Base-by-base conservation (phyloP, 495 filamentous ascomycete species). In the Podospora fimiseda region DNA sequence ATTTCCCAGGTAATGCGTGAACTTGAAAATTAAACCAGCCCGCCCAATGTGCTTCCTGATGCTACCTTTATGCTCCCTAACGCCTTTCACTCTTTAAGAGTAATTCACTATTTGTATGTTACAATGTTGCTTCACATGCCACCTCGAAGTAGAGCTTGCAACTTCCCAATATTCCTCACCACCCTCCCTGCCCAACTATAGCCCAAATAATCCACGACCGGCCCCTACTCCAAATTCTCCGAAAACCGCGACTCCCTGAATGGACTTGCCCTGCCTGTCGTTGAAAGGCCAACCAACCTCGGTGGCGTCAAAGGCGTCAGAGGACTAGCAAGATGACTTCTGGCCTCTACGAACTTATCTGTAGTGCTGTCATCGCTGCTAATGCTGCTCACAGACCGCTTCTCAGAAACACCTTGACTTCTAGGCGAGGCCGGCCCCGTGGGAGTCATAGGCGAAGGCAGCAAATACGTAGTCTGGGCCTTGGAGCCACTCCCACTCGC, bases 191-290 rank as follows among this genome's bases (percentile, higher is more conserved):
- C 20, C 39, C 13, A 13, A 2, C 41, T n/a, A 9, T 39, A 27
- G 5, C 40, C 36, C 49, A 2, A 2, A 14, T 8, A n/a, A 20
- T 36, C 39, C 16, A 23, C 22, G 39, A 5, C 33, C 8, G 27
- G 5, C n/a, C 48, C 2, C 27, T 53, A 55, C 43, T 62, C 55
- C 43, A 67, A 46, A 38, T 59, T 67, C 66, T 73, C 67, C 43
- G 59, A 65, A 42, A 70, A 74, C 55, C 66, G 58, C 43, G 65
- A 72, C 50, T 73, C 72, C 53, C 72, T 60, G 9, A 57, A 60
- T 11, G 75, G 75, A 46, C 74, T 79, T 9, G 62, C 67, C 40
- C 58, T 52, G 37, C 7, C 24, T n/a, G 21, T 21, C 5, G 23
- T 13, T 54, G 58, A 44, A 38, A 55, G 8, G 53, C 18, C 44